Evolutionary conservation across 2,329 filamentous ascomycete genomes (phyloP), one percentile per base, ranked within the genome.

Genomic region (Alternaria longipes): DNA sequence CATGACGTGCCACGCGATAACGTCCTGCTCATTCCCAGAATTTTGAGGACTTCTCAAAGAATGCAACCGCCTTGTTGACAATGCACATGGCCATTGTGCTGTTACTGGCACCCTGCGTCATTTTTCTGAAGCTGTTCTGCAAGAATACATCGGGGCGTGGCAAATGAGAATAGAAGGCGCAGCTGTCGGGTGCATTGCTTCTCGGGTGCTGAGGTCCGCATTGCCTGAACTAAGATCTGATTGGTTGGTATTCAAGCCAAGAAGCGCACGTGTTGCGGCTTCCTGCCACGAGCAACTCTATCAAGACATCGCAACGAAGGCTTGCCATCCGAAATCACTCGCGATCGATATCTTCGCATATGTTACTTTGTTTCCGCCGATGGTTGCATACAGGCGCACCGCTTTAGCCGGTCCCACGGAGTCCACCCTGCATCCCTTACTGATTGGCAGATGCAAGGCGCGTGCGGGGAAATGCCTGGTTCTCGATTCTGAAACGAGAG

Each of bases 381-480:
- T 51, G 50, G 40, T 44, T 30, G 52, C 42, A 32, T 32, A 57
- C 18, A 44, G 24, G 20, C 53, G 54, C 46, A 46, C 46, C 50
- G 30, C 34, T 45, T 24, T 54, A 61, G 59, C 59, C 54, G 59
- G 54, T 45, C 22, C 54, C 20, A 52, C 41, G 46, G 14, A 60
- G 32, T n/a, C 54, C 40, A 51, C 46, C 14, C 41, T 47, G 20
- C 32, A 28, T 8, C 34, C 41, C 4, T 52, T 57, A 41, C n/a
- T 57, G 54, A 51, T 57, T 57, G 58, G 59, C 42, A 38, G 34
- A 49, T 54, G 54, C 54, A 57, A 30, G 49, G 47, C 5, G 20
- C 54, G 58, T 60, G 58, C 58, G 58, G 58, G 58, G 58, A 60
- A 60, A 60, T 57, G 58, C 46, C 58, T 60, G 46, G 46, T 34